Conservation (phyloP, 768 basidiomycete species). For the Phylloporus rhodoxanthus region DNA sequence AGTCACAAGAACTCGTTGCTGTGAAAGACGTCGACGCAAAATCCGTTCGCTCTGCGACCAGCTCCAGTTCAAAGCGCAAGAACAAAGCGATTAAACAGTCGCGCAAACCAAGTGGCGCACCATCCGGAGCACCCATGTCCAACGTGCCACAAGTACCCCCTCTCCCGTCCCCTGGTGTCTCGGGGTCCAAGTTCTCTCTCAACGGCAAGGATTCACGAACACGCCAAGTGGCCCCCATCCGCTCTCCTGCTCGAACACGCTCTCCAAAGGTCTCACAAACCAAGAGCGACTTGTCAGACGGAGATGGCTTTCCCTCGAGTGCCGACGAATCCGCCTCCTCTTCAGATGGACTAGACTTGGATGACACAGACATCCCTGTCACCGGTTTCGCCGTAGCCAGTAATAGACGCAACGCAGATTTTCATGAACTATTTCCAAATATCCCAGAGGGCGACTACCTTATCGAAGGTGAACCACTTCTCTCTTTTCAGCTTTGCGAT, state of each 20-base stretch:
- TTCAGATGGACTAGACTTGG: constrained; percentile 31
- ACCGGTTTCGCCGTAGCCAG: constrained; percentile 98
- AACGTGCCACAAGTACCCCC: constrained; percentile 41
- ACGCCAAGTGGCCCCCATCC: neutral
- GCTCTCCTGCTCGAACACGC: constrained; percentile 9
- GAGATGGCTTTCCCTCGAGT: constrained; percentile 22
- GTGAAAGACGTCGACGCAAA: constrained; percentile 22
- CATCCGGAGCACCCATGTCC: constrained; percentile 62
- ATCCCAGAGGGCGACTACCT: constrained; percentile 96
- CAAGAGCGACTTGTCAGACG: constrained; percentile 27
- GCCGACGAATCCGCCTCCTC: constrained; percentile 30
- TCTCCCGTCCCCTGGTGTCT: constrained; percentile 6
- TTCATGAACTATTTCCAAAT: constrained; percentile 85
- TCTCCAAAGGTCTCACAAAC: constrained; percentile 17
- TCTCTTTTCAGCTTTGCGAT: neutral
- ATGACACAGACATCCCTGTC: constrained; percentile 72
- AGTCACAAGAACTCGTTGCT: constrained; percentile 16
- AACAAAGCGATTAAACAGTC: constrained; percentile 13
- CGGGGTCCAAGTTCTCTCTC: constrained; percentile 15
- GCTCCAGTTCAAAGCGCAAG: constrained; percentile 26
- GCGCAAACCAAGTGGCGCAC: constrained; percentile 49
- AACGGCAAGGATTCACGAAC: constrained; percentile 9
- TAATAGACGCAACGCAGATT: constrained; percentile 89
- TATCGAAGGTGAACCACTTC: constrained; percentile 74
- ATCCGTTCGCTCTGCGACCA: constrained; percentile 22